phyloP scores from a whole-genome alignment of 1,139 yeast species.

The Candida labiduridarum region DNA sequence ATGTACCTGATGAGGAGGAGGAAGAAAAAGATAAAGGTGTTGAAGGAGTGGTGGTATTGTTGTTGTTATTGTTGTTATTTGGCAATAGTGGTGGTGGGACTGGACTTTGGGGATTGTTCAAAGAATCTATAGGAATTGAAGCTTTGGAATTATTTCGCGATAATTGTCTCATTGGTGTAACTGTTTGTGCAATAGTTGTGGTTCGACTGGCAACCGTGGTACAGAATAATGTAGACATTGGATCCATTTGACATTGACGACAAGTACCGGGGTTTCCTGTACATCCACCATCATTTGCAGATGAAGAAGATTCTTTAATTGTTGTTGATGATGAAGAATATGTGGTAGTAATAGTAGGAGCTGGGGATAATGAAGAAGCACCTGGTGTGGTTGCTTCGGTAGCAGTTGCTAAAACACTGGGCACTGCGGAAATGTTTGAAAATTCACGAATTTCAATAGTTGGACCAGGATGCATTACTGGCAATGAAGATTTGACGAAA shows the following conservation, averaged over 20 bases:
- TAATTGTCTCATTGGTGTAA: conserved; percentile 11
- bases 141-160: conserved; percentile 17
- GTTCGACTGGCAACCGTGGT: conserved; percentile 71
- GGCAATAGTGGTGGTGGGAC: conserved; percentile 15
- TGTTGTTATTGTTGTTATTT: conserved; percentile 8
- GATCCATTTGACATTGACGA: conserved; percentile 79
- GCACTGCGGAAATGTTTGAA: conserved; percentile 45
- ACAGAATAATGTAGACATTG: conserved; percentile 87
- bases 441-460: conserved; percentile 53
- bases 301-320: conserved; percentile 13
- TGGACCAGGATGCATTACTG: conserved; percentile 72
- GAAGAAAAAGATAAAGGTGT: conserved; percentile 5
- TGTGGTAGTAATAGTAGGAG: too few relatives aligned
- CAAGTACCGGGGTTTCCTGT: conserved; percentile 92
- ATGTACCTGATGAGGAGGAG: conserved; percentile 16
- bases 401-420: conserved; percentile 29
- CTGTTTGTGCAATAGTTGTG: conserved; percentile 9
- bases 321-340: not conserved
- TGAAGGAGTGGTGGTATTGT: conserved; percentile 12
- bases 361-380: conserved; percentile 7
- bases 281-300: conserved; percentile 47
- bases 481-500: conserved; percentile 43
- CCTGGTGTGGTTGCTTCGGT: conserved; percentile 5
- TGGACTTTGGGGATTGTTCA: conserved; percentile 24
- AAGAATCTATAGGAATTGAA: conserved; percentile 16